Base-by-base conservation (phyloP, 2,329 filamentous ascomycete species). In the Podosphaera fusca region DNA sequence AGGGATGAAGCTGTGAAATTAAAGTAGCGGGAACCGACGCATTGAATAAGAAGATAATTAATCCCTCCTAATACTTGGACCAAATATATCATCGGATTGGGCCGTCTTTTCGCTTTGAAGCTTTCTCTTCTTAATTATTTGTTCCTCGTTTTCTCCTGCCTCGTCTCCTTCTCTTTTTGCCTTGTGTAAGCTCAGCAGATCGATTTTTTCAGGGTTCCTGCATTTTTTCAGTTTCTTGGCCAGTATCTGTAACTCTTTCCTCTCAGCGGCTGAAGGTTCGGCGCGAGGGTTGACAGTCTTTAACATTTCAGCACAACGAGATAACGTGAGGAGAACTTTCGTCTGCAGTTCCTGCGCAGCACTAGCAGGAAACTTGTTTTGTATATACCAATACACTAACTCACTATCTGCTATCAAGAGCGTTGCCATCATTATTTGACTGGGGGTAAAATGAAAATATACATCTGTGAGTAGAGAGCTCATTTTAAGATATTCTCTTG, bases 361-460 rank as follows among this genome's bases (percentile, higher is more conserved):
- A 9, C 33, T 14, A 2, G 63, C 61, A 38, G 68, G 62, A 0
- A 64, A 63, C 47, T 68, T 69, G 3, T 59, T 56, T 1, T 60
- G 57, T 2, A 67, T 64, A 57, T 69, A 69, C 55, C 64, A 65
- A 12, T 62, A 60, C 2, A 63, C 62, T 10, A 92, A 70, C 0
- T 75, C 78, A 46, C 74, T 70, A 66, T 96, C 90, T 0, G 82
- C 85, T 55, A 94, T 76, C 12, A 83, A 74, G 34, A 95, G 71
- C 0, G 89, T 81, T 0, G 87, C 83, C 59, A 96, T 76, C 81
- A 89, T 89, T 67, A 96, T 94, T 69, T 98, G 92, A 31, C 86
- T 85, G 0, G 92, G 92, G 0, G 90, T 90, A 71, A 86, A 96
- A 69, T 95, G 84, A 70, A 96, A 95, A 71, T 96, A 96, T n/a